Conservation (phyloP, 306 rosid genomes). For the Cucurbita ficifolia region DNA sequence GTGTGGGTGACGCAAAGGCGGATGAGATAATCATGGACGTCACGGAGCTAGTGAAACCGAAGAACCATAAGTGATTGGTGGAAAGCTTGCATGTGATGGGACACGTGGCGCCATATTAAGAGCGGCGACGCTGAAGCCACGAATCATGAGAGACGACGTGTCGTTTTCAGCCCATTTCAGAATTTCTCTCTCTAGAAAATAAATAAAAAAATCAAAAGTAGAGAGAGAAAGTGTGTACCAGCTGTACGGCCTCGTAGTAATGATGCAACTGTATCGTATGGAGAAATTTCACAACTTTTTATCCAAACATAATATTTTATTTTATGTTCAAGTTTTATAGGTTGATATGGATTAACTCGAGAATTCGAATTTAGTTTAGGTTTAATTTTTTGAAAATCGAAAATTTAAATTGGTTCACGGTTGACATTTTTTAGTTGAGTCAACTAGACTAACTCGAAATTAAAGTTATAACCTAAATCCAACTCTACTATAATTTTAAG, state of each 20-base stretch:
- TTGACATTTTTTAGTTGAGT: too few species aligned
- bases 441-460: too few species aligned
- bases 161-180: not conserved
- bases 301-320: not conserved
- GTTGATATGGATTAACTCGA: too few species aligned
- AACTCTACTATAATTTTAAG: too few species aligned
- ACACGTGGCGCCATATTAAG: not conserved
- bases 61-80: not conserved
- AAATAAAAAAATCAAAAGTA: too few species aligned
- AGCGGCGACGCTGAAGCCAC: not conserved
- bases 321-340: too few species aligned
- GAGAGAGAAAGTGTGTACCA: not conserved
- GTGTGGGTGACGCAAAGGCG: not conserved
- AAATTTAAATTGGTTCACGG: too few species aligned
- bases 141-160: not conserved
- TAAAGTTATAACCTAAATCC: too few species aligned
- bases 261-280: not conserved
- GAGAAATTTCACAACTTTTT: not conserved
- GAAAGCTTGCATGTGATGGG: not conserved
- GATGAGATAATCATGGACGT: not conserved
- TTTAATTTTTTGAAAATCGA: too few species aligned
- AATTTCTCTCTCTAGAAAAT: not conserved
- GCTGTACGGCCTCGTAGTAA: not conserved
- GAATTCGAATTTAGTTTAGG: too few species aligned
- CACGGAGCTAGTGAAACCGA: not conserved